Evolutionary conservation across 768 basidiomycete genomes (phyloP), one percentile per base, ranked within the genome.

Genomic region (Asterophora parasitica): DNA sequence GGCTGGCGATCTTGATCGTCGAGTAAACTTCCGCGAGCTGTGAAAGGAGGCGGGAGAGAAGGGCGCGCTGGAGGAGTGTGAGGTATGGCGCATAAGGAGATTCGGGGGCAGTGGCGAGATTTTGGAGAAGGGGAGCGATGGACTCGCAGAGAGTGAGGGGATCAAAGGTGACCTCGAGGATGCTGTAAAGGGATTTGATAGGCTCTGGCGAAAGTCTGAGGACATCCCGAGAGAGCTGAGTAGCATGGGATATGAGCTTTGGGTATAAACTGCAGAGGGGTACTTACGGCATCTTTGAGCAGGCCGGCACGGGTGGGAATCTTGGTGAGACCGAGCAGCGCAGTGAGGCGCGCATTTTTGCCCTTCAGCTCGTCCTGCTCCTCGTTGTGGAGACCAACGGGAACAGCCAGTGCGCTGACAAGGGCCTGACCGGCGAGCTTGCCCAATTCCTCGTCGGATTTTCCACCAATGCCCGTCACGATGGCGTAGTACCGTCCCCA

Each of bases 1-100:
- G 74, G 57, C 85, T 83, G 50, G 74, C 71, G 49, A 97, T 80
- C 54, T 82, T 84, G 71, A 97, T 83, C 10, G 86, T 82, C 23
- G 84, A 86, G 68, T 97, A 99, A 11, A 97, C 86, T 65, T 96
- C 88, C 1, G 91, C 85, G 31, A 99, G 83, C 63, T 95, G 91
- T 20, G 84, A 83, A 56, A 98, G 81, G 5, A 97, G 78, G 26
- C 92, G 87, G 3, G 92, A 92, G 53, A 97, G 83, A 13, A 96
- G 78, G 36, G 95, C 94, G 47, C 88, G 88, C 56, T 90, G 85
- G 50, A 98, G 80, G 49, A 93, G 87, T n/a, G 85, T 78, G 16
- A 93, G 79, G 67, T 96, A 97, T 1, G 85, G 82, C 0, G 85
- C 73, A 58, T 88, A 93, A 1, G 81, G 73, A 8, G 75, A 65